phyloP scores from a whole-genome alignment of 495 filamentous ascomycete species.

The Lepraria neglecta region DNA sequence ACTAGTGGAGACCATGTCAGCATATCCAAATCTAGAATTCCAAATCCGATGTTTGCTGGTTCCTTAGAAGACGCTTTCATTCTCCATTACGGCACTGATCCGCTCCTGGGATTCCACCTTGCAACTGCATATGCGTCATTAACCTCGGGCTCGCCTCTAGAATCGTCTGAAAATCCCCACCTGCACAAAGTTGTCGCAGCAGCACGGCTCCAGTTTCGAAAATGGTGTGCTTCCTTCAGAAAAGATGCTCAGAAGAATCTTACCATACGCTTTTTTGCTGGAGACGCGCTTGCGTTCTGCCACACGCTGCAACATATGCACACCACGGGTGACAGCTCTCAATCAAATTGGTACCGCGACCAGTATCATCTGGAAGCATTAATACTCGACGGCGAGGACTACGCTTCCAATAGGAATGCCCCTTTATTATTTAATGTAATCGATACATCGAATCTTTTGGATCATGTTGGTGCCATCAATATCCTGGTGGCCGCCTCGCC shows the following conservation, averaged over 20 bases:
- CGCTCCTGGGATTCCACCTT: slow-evolving; percentile 43
- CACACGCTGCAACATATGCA: slow-evolving; percentile 41
- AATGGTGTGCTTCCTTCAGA: slow-evolving; percentile 32
- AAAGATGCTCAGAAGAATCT: slow-evolving; percentile 25
- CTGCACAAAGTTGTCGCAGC: slow-evolving; percentile 16
- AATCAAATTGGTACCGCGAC: slow-evolving; percentile 22
- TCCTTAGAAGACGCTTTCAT: slow-evolving; percentile 22
- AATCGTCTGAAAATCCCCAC: slow-evolving; percentile 5
- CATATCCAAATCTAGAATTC: slow-evolving; percentile 5
- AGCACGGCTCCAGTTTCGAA: slow-evolving; percentile 32
- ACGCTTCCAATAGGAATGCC: slow-evolving; percentile 30
- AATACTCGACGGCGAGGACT: slow-evolving; percentile 37
- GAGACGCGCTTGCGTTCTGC: slow-evolving; percentile 43
- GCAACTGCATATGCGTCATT: slow-evolving; percentile 28
- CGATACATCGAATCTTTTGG: slow-evolving; percentile 50
- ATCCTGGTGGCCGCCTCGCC: slow-evolving; percentile 44
- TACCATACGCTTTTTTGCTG: slow-evolving; percentile 39
- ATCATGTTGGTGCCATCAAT: slow-evolving; percentile 45
- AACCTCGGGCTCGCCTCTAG: slow-evolving; percentile 20
- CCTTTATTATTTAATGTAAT: slow-evolving; percentile 49
- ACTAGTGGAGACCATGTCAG: slow-evolving; percentile 18
- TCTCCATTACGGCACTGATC: slow-evolving; percentile 42
- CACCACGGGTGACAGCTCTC: slow-evolving; percentile 22
- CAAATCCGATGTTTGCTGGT: slow-evolving; percentile 29
- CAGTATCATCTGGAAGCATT: slow-evolving; percentile 25